Evolutionary conservation across 1,139 yeast genomes (phyloP).

Genomic region (Torulaspora pretoriensis): DNA sequence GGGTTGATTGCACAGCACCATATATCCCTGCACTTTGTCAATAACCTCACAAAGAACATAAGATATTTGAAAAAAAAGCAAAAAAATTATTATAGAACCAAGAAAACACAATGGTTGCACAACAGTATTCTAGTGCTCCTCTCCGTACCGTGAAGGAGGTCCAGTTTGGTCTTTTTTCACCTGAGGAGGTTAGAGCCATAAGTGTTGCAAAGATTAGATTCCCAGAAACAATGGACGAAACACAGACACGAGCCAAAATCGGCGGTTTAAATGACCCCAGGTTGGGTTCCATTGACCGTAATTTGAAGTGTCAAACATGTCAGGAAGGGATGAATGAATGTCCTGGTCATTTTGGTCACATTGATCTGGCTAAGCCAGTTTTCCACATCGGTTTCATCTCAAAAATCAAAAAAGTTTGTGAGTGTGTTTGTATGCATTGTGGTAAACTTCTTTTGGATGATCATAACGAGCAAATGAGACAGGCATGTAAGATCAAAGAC

Average conservation of each 20-base stretch:
- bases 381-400: slow-evolving; percentile 95
- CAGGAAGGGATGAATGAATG: slow-evolving; percentile 99
- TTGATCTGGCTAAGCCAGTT: slow-evolving; percentile 96
- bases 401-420: slow-evolving; percentile 91
- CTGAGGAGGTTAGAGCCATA: slow-evolving; percentile 95
- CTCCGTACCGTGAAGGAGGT: slow-evolving; percentile 95
- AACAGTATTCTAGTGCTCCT: slow-evolving; percentile 97
- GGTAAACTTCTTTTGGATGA: slow-evolving; percentile 90
- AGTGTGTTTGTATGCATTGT: slow-evolving; percentile 97
- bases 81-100: slow-evolving; percentile 8
- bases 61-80: neutral
- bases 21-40: neutral
- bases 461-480: slow-evolving; percentile 78
- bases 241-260: slow-evolving; percentile 89
- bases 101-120: slow-evolving; percentile 42
- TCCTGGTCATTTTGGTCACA: slow-evolving; percentile 99
- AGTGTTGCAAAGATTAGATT: slow-evolving; percentile 96
- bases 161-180: slow-evolving; percentile 96
- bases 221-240: slow-evolving; percentile 98
- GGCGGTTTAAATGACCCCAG: slow-evolving; percentile 98
- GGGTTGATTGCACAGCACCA: neutral
- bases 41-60: neutral
- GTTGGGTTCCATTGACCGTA: slow-evolving; percentile 94
- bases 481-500: slow-evolving; percentile 83
- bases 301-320: slow-evolving; percentile 97